Evolutionary conservation across 2,329 filamentous ascomycete genomes (phyloP), one percentile per base, ranked within the genome.

Genomic region (Pseudopithomyces chartarum): DNA sequence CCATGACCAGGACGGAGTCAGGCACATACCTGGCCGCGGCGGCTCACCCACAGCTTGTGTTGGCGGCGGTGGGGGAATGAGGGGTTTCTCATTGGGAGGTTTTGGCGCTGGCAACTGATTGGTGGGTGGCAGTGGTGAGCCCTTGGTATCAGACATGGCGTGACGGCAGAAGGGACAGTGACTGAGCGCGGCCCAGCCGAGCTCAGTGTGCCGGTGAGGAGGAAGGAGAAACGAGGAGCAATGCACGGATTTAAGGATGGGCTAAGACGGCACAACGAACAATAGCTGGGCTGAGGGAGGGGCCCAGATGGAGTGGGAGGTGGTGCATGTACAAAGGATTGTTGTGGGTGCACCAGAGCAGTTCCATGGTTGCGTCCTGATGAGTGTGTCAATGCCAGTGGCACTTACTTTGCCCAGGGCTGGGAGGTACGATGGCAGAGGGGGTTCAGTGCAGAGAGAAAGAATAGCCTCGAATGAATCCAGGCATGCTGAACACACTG

Each of bases 11-110:
- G 39, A 19, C 12, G n/a, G 44, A 44, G n/a, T 10, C n/a, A 19
- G 20, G 38, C 12, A 52, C 50, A 22, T 55, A 62, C 60, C 36
- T 53, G 29, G 43, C 34, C 55, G 12, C 15, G 58, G 55, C 19
- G 50, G 54, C 39, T 58, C 61, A 45, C 62, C 61, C 20, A 47
- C 51, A 12, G 53, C 47, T 42, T 59, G 61, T 1, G 61, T 64
- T 17, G 56, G 56, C 8, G 61, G 61, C 4, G 61, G 61, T 4
- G 61, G 61, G 40, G 61, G 55, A 17, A 51, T 50, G n/a, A 59
- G 61, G 46, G 59, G 58, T 4, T 58, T 54, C 17, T 55, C 49
- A 42, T 29, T 42, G 32, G 19, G 7, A 7, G 53, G 51, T 12
- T 39, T 36, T 13, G 36, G 22, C 19, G 34, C 52, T 22, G 48